phyloP scores from a whole-genome alignment of 2,329 filamentous ascomycete species.

The Bimuria novae-zelandiae region DNA sequence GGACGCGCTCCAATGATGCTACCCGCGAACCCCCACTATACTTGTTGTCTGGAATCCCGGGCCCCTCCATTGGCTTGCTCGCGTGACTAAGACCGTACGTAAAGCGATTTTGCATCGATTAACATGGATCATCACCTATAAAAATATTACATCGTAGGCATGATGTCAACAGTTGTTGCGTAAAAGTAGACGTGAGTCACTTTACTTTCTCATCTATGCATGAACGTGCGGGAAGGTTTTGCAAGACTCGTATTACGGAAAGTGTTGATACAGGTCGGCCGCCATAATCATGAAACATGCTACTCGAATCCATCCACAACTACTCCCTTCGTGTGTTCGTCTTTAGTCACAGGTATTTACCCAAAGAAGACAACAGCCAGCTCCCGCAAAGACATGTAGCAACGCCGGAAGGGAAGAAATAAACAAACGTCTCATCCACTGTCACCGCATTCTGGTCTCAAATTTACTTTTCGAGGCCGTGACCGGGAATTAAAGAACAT shows the following conservation, averaged over 20 bases:
- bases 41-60: not conserved
- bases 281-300: slow-evolving; percentile 20
- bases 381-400: slow-evolving; percentile 26
- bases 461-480: slow-evolving; percentile 6
- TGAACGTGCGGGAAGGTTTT: not conserved
- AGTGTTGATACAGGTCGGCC: slow-evolving; percentile 38
- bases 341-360: slow-evolving; percentile 21
- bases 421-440: slow-evolving; percentile 5
- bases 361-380: slow-evolving; percentile 24
- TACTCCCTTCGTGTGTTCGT: slow-evolving; percentile 14
- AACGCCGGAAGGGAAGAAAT: slow-evolving; percentile 28
- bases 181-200: too few species aligned
- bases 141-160: not conserved
- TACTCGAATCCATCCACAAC: slow-evolving; percentile 16
- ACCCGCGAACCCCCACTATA: not conserved
- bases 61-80: not conserved
- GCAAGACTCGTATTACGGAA: slow-evolving; percentile 29
- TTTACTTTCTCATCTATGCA: too few species aligned
- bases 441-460: slow-evolving; percentile 8
- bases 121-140: not conserved
- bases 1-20: slow-evolving; percentile 4
- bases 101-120: slow-evolving; percentile 2
- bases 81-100: slow-evolving; percentile 6
- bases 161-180: not conserved
- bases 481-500: slow-evolving; percentile 10